Base-by-base conservation (phyloP, 495 filamentous ascomycete genomes). In the Pseudevernia furfuracea region DNA sequence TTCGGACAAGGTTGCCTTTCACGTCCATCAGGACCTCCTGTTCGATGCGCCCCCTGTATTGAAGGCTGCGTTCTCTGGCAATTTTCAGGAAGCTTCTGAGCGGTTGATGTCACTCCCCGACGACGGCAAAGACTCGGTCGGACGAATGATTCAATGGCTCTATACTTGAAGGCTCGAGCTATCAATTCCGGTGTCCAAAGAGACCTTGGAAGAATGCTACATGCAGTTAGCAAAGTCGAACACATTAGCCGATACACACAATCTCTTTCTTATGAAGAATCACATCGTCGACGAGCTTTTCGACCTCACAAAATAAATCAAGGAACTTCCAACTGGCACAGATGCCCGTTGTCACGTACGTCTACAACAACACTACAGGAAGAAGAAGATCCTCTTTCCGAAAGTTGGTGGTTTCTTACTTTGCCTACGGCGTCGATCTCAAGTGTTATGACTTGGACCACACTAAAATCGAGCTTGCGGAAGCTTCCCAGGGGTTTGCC, bases 131-230 rank as follows among this genome's bases (percentile, higher is more conserved):
- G 43, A 25, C 3, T 39, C 53, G 10, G 30, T 68, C 37, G 59
- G 59, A 19, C 48, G 36, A 19, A 52, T 70, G 37, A 59, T 67
- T 4, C 58, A 63, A 15, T 70, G 66, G 61, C 57, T 70, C 4
- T 70, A 60, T 62, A 41, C 4, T n/a, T 34, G 25, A 23, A 38
- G 37, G 7, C 39, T 36, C 43, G 32, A 46, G 28, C 44, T 49
- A 2, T 39, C 30, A 25, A 14, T 49, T 23, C 41, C 34, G 4
- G 32, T 28, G 12, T 28, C 23, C 60, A 0, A 2, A 10, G 4
- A 60, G 9, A 61, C 41, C 28, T 36, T 14, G n/a, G 11, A 12
- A 10, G 48, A 36, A 8, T 25, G 57, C n/a, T 65, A 38, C 25
- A 21, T 32, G 44, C 57, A 60, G 23, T 37, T 53, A 6, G 58